Evolutionary conservation across 192 early-diverging fungal genomes (phyloP).

Genomic region (Linnemannia exigua): DNA sequence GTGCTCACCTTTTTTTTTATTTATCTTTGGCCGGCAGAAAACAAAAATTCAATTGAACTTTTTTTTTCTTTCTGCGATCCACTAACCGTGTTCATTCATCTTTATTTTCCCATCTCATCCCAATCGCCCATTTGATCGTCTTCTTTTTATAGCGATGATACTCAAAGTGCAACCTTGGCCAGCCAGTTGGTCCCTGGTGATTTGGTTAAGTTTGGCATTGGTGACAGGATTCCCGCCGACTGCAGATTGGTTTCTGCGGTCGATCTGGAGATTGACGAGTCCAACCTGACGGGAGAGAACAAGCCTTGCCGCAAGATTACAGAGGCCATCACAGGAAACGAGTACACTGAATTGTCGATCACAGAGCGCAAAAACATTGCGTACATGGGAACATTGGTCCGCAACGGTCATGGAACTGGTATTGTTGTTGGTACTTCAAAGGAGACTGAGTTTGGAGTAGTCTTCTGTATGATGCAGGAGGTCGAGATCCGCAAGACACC

Average conservation of each 20-base stretch:
- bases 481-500: constrained; percentile 93
- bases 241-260: constrained; percentile 81
- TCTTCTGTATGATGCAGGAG: constrained; percentile 95
- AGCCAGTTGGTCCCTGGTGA: constrained; percentile 94
- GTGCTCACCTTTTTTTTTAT: background rate
- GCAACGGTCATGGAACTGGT: constrained; percentile 88
- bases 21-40: background rate
- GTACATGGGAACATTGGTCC: constrained; percentile 95
- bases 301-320: constrained; percentile 82
- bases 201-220: constrained; percentile 86
- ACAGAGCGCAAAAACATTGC: constrained; percentile 90
- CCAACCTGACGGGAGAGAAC: constrained; percentile 89
- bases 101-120: background rate
- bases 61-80: constrained; percentile 7
- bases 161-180: constrained; percentile 72
- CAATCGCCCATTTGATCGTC: background rate
- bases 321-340: constrained; percentile 62
- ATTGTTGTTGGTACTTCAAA: constrained; percentile 93
- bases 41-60: constrained; percentile 1
- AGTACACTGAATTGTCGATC: constrained; percentile 68
- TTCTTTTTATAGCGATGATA: constrained; percentile 67
- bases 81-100: constrained; percentile 1
- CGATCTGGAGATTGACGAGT: constrained; percentile 94
- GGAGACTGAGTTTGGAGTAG: constrained; percentile 94
- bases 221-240: constrained; percentile 96